phyloP scores from a whole-genome alignment of 225 moss, liverwort and hornwort genomes.

The Sphagnum contortum region DNA sequence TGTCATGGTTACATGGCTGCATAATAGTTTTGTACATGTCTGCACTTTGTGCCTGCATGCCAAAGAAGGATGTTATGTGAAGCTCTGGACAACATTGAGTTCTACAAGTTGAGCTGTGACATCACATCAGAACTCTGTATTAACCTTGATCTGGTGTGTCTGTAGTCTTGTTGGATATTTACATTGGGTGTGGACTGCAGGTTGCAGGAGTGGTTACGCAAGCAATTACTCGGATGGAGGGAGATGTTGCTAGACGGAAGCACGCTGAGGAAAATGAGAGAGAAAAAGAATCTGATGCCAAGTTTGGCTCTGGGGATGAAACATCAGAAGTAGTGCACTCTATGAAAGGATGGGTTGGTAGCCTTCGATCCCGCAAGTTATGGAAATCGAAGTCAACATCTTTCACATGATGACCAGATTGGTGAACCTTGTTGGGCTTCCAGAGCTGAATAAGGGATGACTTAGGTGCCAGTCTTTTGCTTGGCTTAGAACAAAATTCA shows the following conservation, averaged over 20 bases:
- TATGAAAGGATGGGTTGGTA: slow-evolving; percentile 39
- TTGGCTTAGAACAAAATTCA: too few species aligned
- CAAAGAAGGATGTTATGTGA: too few species aligned
- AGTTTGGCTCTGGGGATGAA: not conserved
- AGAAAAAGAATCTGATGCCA: slow-evolving; percentile 25
- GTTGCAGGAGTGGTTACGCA: slow-evolving; percentile 21
- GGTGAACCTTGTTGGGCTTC: slow-evolving; percentile 19
- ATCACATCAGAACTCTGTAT: too few species aligned
- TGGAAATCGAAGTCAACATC: slow-evolving; percentile 80
- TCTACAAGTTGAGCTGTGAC: too few species aligned
- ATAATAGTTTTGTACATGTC: too few species aligned
- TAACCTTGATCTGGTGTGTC: too few species aligned
- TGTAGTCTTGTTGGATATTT: too few species aligned
- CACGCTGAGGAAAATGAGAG: slow-evolving; percentile 23
- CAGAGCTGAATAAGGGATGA: too few species aligned
- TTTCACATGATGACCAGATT: slow-evolving; percentile 69
- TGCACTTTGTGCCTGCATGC: too few species aligned
- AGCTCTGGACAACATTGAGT: too few species aligned
- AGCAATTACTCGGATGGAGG: slow-evolving; percentile 47
- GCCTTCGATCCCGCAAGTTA: slow-evolving; percentile 34
- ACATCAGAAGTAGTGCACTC: slow-evolving; percentile 8
- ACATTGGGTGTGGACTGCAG: slow-evolving; percentile 2
- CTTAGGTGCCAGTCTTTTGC: too few species aligned
- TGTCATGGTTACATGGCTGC: not conserved
- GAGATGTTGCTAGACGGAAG: slow-evolving; percentile 29